A percentile compares a stretch with the other conserved stretches of the same genome.
Evolutionary conservation across 352 stramenopile genomes (phyloP).

Genomic region (Phytopythium chamaehyphon): DNA sequence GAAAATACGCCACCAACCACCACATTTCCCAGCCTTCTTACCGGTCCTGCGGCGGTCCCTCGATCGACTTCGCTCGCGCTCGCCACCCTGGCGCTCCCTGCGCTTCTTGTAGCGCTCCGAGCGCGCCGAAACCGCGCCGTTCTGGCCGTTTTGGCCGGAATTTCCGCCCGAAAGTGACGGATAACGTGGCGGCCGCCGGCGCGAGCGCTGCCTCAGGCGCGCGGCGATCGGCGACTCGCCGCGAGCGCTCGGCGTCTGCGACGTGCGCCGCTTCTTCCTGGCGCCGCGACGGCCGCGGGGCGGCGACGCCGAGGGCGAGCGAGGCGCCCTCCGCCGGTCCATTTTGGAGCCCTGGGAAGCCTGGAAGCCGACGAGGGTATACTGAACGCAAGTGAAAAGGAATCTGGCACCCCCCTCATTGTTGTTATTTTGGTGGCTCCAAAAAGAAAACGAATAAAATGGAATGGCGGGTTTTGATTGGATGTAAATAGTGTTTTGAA

Average conservation of each 20-base stretch:
- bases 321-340: constrained; percentile 1
- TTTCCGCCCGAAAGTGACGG: background rate
- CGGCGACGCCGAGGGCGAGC: background rate
- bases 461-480: too few species aligned
- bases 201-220: constrained; percentile 4
- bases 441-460: too few species aligned
- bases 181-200: background rate
- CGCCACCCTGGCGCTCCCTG: constrained; percentile 4
- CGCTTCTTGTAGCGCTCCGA: constrained; percentile 7
- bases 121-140: constrained; percentile 1
- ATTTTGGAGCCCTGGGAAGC: too few species aligned
- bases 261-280: constrained; percentile 5
- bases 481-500: too few species aligned
- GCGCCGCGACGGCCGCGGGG: background rate
- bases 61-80: constrained; percentile 2
- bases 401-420: too few species aligned
- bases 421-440: too few species aligned
- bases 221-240: constrained; percentile 1
- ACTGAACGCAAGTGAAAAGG: constrained; percentile 6
- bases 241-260: background rate
- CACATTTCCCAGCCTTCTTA: too few species aligned
- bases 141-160: background rate
- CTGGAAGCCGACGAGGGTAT: too few species aligned
- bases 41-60: constrained; percentile 5
- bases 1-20: too few species aligned